Base-by-base conservation (phyloP, 139 green algal species). In the Closterium sp. region DNA sequence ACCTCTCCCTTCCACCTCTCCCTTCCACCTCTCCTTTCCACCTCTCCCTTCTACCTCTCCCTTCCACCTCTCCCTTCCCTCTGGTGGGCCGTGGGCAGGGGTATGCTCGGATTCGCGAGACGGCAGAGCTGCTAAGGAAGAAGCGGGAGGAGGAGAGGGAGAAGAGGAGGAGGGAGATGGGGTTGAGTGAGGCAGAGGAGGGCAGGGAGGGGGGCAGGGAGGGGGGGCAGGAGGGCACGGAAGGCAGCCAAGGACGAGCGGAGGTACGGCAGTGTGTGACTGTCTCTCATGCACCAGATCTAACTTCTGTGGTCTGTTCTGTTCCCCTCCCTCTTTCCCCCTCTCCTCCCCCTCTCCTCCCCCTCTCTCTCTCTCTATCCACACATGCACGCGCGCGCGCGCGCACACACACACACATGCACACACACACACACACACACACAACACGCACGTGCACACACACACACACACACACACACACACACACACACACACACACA, bases 91-190 rank as follows among this genome's bases (percentile, higher is more conserved):
- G 12, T 21, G 23, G 33, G 85, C 86, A 91, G 88, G 88, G 88
- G 19, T 91, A 91, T 31, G 55, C 35, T 4, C 89, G 35, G 81
- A 91, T 91, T n/a, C 76, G 88, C 55, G 55, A 91, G 28, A 91
- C 81, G 25, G 35, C 28, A 9, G 88, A 83, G 76, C 25, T 87
- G 33, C 88, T 91, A 12, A 83, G 35, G 32, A 91, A 91, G 81
- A 91, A 85, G 36, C 31, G 88, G 32, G 88, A 91, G 34, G 34
- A 83, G 34, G 88, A 84, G 33, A 86, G 34, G 36, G 88, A 84
- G 36, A 31, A 35, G 32, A 34, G 88, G 25, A 21, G 88, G 34
- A 91, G 2, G 33, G 5, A 85, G 88, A 85, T 31, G 25, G 28
- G 31, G 25, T 83, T 31, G 23, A 91, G 25, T 19, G 88, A 91